These are phyloP conservation scores for Tolypocladium paradoxum DNA, from an alignment of 2,329 filamentous ascomycete genomes.

Conservation along the genomic window DNA sequence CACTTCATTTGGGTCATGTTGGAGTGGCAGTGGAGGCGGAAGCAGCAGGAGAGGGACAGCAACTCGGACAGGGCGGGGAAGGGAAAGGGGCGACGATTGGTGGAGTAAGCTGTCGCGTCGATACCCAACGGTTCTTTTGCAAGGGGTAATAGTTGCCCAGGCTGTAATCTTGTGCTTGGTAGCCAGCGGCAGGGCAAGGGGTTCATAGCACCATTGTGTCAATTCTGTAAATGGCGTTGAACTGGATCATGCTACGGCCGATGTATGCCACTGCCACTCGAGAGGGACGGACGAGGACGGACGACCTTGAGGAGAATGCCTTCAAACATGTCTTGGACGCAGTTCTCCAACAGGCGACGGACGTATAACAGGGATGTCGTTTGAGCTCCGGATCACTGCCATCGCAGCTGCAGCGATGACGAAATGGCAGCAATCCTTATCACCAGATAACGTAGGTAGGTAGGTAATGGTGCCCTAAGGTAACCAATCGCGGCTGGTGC, in stretches of 20 bases:
- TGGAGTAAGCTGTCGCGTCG: slow-evolving; percentile 9
- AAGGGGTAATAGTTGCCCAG: neutral
- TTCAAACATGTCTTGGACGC: neutral
- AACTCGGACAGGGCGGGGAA: slow-evolving; percentile 22
- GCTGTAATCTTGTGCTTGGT: neutral
- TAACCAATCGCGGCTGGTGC: neutral
- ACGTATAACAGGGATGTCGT: neutral
- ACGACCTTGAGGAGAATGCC: neutral
- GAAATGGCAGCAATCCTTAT: neutral
- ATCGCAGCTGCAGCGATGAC: neutral
- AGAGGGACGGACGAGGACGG: neutral
- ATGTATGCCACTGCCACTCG: neutral
- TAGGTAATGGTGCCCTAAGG: too few species aligned
- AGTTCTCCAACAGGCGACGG: neutral
- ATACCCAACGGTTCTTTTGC: slow-evolving; percentile 7
- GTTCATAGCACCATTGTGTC: neutral
- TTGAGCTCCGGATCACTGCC: neutral
- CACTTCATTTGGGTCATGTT: slow-evolving; percentile 85
- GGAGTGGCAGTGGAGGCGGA: slow-evolving; percentile 70
- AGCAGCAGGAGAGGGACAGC: slow-evolving; percentile 43
- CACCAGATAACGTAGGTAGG: neutral
- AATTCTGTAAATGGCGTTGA: neutral
- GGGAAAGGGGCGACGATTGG: slow-evolving; percentile 13
- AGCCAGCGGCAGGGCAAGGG: neutral
- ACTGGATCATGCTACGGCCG: neutral